A percentile compares a stretch with the other conserved stretches of the same genome.
Conservation (phyloP, 2,329 filamentous ascomycete genomes). For the Chaetomiaceae sp. region DNA sequence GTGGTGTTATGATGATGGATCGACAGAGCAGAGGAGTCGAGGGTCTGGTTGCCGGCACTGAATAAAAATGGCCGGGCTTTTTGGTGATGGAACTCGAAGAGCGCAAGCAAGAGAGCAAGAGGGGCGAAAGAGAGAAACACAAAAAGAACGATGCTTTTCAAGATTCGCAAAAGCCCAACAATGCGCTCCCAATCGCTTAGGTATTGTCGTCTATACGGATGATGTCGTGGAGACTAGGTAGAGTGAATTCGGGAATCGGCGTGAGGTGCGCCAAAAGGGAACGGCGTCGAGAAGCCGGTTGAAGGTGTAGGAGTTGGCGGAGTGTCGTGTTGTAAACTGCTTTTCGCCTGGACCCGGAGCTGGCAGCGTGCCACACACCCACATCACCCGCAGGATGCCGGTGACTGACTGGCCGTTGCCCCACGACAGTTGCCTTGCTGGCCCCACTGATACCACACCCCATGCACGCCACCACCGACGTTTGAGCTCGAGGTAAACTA, state of each 20-base stretch:
- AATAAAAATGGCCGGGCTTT: constrained; percentile 29
- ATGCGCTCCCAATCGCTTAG: not conserved
- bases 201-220: too few species aligned
- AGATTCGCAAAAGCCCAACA: not conserved
- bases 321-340: too few species aligned
- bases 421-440: not conserved
- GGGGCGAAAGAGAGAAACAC: constrained; percentile 2
- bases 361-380: too few species aligned
- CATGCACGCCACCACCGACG: not conserved
- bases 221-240: too few species aligned
- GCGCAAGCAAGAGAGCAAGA: not conserved
- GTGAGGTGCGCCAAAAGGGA: too few species aligned
- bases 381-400: not conserved
- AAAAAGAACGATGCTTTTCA: not conserved
- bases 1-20: not conserved
- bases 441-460: not conserved
- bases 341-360: too few species aligned
- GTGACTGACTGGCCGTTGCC: constrained; percentile 18
- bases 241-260: too few species aligned
- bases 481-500: not conserved
- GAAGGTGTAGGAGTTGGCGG: too few species aligned
- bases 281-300: too few species aligned
- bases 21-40: not conserved
- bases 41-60: constrained; percentile 24
- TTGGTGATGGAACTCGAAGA: constrained; percentile 1